These are phyloP conservation scores for Eleusine indica DNA, from an alignment of 176 grass and related monocot species.

Conservation along the genomic window DNA sequence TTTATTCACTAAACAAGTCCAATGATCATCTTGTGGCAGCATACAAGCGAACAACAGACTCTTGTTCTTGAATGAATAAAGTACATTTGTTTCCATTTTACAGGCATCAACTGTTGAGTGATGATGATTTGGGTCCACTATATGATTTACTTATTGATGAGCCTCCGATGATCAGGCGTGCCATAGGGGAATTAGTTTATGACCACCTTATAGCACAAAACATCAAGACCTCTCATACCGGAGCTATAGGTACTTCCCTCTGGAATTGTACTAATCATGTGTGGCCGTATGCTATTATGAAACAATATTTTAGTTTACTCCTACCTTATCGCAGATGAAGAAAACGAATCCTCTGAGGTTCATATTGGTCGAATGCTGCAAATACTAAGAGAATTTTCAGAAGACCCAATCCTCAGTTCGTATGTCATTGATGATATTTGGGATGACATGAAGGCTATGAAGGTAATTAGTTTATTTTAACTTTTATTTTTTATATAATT, in stretches of 20 bases:
- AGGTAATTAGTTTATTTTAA: constrained; percentile 46
- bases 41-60: not conserved
- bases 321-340: constrained; percentile 56
- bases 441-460: constrained; percentile 99
- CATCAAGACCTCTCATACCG: constrained; percentile 79
- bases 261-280: constrained; percentile 22
- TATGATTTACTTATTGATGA: constrained; percentile 99
- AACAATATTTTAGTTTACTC: constrained; percentile 34
- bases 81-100: constrained; percentile 28
- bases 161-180: constrained; percentile 94
- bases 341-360: constrained; percentile 83
- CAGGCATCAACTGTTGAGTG: constrained; percentile 97
- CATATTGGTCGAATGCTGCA: constrained; percentile 92
- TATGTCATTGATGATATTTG: constrained; percentile 99
- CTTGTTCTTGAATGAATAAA: constrained; percentile 30
- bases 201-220: constrained; percentile 97
- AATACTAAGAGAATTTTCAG: constrained; percentile 94
- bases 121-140: constrained; percentile 92
- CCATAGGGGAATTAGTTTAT: constrained; percentile 98
- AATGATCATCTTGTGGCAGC: constrained; percentile 13
- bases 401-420: constrained; percentile 88
- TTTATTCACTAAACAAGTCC: constrained; percentile 20
- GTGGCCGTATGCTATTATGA: constrained; percentile 13
- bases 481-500: constrained; percentile 15
- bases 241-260: constrained; percentile 54